These are phyloP conservation scores for Monilinia laxa DNA, from an alignment of 2,329 filamentous ascomycete genomes.

Conservation along the genomic window DNA sequence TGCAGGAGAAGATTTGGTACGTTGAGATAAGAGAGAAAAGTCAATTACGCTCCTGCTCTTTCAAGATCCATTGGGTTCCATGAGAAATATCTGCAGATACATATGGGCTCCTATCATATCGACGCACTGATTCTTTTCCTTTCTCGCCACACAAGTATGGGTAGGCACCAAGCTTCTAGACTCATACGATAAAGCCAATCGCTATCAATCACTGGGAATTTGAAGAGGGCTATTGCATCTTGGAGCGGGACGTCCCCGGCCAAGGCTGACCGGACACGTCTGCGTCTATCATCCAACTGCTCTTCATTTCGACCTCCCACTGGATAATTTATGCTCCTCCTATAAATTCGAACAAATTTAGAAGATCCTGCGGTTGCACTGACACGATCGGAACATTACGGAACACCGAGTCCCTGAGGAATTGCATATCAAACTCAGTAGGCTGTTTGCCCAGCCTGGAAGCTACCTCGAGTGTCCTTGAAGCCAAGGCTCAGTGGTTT, in stretches of 20 bases:
- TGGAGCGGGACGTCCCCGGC: neutral
- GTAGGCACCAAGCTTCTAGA: neutral
- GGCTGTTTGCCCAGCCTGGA: constrained; percentile 6
- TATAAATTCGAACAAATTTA: neutral
- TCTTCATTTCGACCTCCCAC: neutral
- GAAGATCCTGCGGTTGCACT: constrained; percentile 2
- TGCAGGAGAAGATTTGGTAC: too few species aligned
- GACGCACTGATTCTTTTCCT: too few species aligned
- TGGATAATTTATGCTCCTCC: neutral
- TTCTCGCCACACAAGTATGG: too few species aligned
- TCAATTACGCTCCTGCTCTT: too few species aligned
- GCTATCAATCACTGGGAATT: neutral
- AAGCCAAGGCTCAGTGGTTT: constrained; percentile 18
- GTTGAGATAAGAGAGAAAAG: too few species aligned
- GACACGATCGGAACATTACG: constrained; percentile 14
- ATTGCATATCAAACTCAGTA: neutral
- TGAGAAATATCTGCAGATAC: too few species aligned
- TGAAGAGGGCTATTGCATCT: neutral
- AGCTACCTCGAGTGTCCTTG: constrained; percentile 7
- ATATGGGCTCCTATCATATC: too few species aligned
- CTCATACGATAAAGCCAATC: neutral
- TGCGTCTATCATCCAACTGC: too few species aligned
- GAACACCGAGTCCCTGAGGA: constrained; percentile 5
- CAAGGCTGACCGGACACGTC: neutral
- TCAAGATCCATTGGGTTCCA: too few species aligned